Conservation (phyloP, 1,139 yeast species). For the Dujonia santamariae region DNA sequence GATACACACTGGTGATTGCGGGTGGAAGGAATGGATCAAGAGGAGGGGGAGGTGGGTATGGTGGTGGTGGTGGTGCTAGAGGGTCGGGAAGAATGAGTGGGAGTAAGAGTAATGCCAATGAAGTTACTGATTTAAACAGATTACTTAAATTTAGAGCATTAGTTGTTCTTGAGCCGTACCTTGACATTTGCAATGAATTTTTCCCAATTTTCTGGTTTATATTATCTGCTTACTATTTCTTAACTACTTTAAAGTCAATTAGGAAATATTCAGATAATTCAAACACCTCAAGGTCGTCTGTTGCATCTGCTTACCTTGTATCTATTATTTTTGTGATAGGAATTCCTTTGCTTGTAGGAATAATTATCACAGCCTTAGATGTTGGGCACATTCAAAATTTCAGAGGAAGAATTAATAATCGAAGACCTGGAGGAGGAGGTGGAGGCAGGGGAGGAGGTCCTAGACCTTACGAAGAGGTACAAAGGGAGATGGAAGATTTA, state of each 20-base stretch:
- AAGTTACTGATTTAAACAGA: background rate
- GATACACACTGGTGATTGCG: background rate
- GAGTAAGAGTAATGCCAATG: too few species aligned
- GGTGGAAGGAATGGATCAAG: background rate
- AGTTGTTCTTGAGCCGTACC: background rate
- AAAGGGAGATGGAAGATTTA: background rate
- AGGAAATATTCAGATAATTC: background rate
- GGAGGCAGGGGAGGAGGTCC: background rate
- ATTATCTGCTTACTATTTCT: background rate
- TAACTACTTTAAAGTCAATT: background rate
- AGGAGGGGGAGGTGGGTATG: background rate
- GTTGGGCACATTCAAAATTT: background rate
- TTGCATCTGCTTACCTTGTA: background rate
- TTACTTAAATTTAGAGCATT: background rate
- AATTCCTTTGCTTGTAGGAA: background rate
- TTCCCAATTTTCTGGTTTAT: conserved; percentile 1
- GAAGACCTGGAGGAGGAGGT: background rate
- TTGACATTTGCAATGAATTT: background rate
- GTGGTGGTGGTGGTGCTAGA: background rate
- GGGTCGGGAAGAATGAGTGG: too few species aligned
- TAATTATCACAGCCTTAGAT: background rate
- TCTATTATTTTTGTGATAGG: background rate
- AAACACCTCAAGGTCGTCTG: background rate
- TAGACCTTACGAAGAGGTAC: background rate
- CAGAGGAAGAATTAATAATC: background rate